A percentile compares a stretch with the other conserved stretches of the same genome.
These are phyloP conservation scores for Grosmannia clavigera DNA, from an alignment of 2,329 filamentous ascomycete species.

Conservation along the genomic window DNA sequence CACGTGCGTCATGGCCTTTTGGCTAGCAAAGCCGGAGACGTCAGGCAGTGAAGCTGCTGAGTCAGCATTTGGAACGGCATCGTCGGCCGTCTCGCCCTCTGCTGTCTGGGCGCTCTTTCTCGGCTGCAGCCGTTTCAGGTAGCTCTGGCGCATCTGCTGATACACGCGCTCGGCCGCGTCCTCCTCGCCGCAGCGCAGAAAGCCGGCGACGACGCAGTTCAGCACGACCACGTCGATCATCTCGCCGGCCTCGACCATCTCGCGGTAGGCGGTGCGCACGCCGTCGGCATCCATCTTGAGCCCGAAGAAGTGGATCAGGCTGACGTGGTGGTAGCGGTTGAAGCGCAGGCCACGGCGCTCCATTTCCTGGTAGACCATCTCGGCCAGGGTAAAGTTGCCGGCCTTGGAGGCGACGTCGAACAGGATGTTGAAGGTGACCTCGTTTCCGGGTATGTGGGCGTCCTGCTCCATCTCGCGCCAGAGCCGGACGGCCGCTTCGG, in stretches of 20 bases:
- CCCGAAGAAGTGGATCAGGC: slow-evolving; percentile 74
- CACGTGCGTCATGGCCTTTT: slow-evolving; percentile 38
- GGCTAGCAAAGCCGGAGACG: slow-evolving; percentile 28
- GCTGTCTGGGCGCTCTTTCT: not conserved
- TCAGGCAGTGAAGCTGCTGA: not conserved
- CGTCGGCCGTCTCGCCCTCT: not conserved
- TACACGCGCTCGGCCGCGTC: slow-evolving; percentile 71
- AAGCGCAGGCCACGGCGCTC: slow-evolving; percentile 50
- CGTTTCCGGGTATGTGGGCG: slow-evolving; percentile 50
- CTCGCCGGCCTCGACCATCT: slow-evolving; percentile 75
- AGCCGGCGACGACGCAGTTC: slow-evolving; percentile 72
- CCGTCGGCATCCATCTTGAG: slow-evolving; percentile 60
- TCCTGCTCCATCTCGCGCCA: slow-evolving; percentile 86
- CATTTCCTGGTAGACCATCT: slow-evolving; percentile 80
- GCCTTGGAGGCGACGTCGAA: slow-evolving; percentile 82
- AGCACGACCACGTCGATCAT: slow-evolving; percentile 78
- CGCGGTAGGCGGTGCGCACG: slow-evolving; percentile 64
- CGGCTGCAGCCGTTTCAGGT: slow-evolving; percentile 17
- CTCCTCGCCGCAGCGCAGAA: slow-evolving; percentile 66
- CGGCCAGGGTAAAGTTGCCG: slow-evolving; percentile 70
- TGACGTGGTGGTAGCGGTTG: slow-evolving; percentile 71
- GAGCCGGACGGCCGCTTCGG: slow-evolving; percentile 58
- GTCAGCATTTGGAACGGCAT: not conserved
- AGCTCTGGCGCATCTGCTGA: slow-evolving; percentile 62
- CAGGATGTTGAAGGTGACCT: slow-evolving; percentile 85